Base-by-base conservation (phyloP, 2,329 filamentous ascomycete species). In the Penicillium sp. region DNA sequence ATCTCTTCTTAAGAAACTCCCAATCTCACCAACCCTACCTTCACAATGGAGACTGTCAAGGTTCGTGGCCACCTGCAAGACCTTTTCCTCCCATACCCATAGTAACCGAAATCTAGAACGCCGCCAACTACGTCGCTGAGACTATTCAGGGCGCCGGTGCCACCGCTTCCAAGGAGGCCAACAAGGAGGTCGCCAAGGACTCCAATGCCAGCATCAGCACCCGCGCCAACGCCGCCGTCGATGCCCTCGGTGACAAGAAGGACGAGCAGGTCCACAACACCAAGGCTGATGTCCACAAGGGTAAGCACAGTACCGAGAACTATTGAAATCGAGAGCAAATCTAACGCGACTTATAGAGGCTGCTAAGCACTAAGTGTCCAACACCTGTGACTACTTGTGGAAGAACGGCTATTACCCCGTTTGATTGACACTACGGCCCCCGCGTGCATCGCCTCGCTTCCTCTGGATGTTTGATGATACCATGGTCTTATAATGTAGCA, bases 81-180 rank as follows among this genome's bases (percentile, higher is more conserved):
- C 12, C 3, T 5, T 6, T 38, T 8, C 21, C 21, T 2, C 21
- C 26, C 6, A 45, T 34, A 8, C 21, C 6, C 49, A 53, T 15
- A 57, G 47, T 2, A 43, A 6, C 2, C 29, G 21, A 6, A 7
- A 21, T 12, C 9, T 21, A 65, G 78, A 82, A 86, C 75, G 80
- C 80, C 67, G 83, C 76, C 76, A 86, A 86, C 81, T 87, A 87
- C 81, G 83, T 87, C 75, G 74, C 82, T 61, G 85, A 87, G 79
- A 76, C 77, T 65, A 73, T 84, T 69, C 79, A 86, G 77, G 76
- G 85, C 70, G 76, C 76, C 56, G 68, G 77, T 58, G 75, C 76
- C 56, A 78, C 80, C 60, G 75, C 81, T 57, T 82, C 79, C 75
- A 87, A 88, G 82, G 84, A 87, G 76, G 76, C 77, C 76, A 87